phyloP scores from a whole-genome alignment of 176 grass and related monocot genomes.

The Ananas comosus region DNA sequence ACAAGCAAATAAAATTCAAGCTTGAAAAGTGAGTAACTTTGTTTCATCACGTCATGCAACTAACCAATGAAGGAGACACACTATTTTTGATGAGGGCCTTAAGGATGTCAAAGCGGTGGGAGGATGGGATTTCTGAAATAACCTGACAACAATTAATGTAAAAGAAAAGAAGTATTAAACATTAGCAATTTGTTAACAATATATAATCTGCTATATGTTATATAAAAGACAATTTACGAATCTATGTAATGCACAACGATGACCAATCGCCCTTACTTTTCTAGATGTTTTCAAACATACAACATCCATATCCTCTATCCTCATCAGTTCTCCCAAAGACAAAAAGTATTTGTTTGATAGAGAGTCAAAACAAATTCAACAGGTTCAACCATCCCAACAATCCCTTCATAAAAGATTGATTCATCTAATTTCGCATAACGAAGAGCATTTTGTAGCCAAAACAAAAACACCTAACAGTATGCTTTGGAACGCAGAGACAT shows the following conservation, averaged over 20 bases:
- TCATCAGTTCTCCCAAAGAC: no score
- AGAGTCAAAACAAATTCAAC: neutral
- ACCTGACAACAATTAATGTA: constrained; percentile 36
- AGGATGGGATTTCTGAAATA: constrained; percentile 59
- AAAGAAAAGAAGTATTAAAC: neutral
- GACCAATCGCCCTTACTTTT: no score
- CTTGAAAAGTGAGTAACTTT: neutral
- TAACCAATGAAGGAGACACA: constrained; percentile 57
- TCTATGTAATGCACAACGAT: no score
- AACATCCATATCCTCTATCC: no score
- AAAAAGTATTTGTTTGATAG: constrained; percentile 10
- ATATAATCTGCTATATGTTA: no score
- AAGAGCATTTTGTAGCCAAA: no score
- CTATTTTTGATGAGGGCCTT: constrained; percentile 57
- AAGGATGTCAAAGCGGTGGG: constrained; percentile 65
- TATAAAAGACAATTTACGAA: no score
- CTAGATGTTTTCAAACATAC: no score
- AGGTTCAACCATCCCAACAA: no score
- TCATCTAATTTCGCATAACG: no score
- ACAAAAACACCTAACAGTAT: neutral
- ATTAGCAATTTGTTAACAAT: neutral
- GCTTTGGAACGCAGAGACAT: constrained; percentile 9
- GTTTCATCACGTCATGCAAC: neutral
- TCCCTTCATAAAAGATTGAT: no score
- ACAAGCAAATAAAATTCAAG: constrained; percentile 19